Evolutionary conservation across 2,329 filamentous ascomycete species (phyloP).

Genomic region (Fusarium sp.): DNA sequence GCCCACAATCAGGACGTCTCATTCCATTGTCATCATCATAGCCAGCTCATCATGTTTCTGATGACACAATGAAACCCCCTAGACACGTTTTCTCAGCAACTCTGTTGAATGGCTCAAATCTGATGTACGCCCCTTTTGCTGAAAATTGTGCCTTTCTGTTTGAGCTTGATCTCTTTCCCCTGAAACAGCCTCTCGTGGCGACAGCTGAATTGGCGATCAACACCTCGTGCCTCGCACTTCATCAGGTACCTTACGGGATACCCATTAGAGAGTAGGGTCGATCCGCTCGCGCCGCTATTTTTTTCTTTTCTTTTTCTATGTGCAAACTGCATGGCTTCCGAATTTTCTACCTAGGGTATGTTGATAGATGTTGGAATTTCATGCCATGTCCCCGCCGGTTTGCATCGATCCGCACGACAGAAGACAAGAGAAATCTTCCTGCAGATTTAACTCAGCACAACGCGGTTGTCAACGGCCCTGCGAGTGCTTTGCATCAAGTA

Average conservation of each 20-base stretch:
- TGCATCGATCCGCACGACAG: conserved; percentile 19
- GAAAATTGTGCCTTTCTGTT: background rate
- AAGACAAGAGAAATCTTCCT: conserved; percentile 7
- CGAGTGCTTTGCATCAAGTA: conserved; percentile 27
- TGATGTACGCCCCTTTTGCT: conserved; percentile 6
- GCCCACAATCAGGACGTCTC: conserved; percentile 17
- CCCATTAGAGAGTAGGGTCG: conserved; percentile 7
- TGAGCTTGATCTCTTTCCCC: conserved; percentile 9
- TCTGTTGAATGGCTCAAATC: conserved; percentile 36
- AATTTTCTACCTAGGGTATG: conserved; percentile 29
- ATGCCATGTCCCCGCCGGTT: conserved; percentile 9
- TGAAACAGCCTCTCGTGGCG: conserved; percentile 7
- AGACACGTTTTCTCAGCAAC: conserved; percentile 40
- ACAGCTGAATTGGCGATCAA: background rate
- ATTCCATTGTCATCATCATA: conserved; percentile 44
- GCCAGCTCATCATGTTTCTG: conserved; percentile 45
- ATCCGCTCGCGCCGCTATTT: conserved; percentile 5
- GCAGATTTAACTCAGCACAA: conserved; percentile 23
- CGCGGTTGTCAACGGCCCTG: conserved; percentile 25
- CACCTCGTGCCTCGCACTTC: background rate
- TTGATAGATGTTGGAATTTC: conserved; percentile 20
- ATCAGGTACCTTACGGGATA: background rate
- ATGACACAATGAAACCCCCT: conserved; percentile 39
- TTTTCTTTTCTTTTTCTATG: conserved; percentile 16
- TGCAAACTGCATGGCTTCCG: conserved; percentile 12